Evolutionary conservation across 225 moss, liverwort and hornwort species (phyloP).

Genomic region (Neckera pumila): DNA sequence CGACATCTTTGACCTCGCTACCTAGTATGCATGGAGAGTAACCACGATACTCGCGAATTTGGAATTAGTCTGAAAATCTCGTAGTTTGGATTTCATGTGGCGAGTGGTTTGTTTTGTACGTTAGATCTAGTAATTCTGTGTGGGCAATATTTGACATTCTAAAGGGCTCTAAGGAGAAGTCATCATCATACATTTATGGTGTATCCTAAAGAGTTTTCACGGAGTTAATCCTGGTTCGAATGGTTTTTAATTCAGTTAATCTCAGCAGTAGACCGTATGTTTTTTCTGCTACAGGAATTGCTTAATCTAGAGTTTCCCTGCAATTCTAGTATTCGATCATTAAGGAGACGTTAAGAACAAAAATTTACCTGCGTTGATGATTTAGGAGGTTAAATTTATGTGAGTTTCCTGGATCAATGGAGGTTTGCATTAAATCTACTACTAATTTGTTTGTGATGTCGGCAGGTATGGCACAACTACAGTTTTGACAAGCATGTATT

Average conservation of each 20-base stretch:
- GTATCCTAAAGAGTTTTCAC: neutral
- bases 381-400: neutral
- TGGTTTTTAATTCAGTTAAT: neutral
- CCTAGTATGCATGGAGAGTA: neutral
- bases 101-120: neutral
- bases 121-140: neutral
- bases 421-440: neutral
- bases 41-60: neutral
- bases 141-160: neutral
- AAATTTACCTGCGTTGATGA: neutral
- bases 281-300: neutral
- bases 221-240: neutral
- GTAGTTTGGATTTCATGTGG: neutral
- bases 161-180: neutral
- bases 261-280: neutral
- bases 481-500: slow-evolving; percentile 93
- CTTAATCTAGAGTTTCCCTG: neutral
- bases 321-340: neutral
- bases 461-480: slow-evolving; percentile 99
- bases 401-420: neutral
- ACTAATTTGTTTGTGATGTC: neutral
- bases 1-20: neutral
- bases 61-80: neutral
- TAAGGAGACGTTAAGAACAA: neutral
- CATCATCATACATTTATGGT: neutral